These are phyloP conservation scores for Candolleomyces efflorescens DNA, from an alignment of 768 basidiomycete species.

Conservation along the genomic window DNA sequence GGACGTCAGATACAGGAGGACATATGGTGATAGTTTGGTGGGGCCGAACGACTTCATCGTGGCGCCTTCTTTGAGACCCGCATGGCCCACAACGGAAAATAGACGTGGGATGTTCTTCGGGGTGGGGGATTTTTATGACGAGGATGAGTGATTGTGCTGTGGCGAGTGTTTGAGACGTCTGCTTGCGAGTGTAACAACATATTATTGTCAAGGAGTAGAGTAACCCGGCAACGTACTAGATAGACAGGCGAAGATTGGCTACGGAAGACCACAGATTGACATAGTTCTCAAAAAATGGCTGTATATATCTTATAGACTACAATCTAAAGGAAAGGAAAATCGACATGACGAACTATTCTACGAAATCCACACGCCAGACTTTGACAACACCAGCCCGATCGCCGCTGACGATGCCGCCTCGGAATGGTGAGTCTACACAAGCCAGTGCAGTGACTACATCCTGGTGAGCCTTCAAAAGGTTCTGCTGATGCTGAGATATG, in stretches of 20 bases:
- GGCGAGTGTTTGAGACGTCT: no score
- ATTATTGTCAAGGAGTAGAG: no score
- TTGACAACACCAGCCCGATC: conserved; percentile 89
- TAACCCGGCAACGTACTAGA: no score
- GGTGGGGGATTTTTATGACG: background rate
- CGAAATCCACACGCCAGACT: conserved; percentile 72
- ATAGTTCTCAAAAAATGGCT: no score
- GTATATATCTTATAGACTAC: no score
- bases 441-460: conserved; percentile 85
- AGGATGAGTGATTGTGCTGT: background rate
- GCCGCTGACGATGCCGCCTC: conserved; percentile 88
- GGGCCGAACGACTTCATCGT: background rate
- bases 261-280: no score
- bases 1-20: background rate
- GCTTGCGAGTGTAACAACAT: no score
- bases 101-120: background rate
- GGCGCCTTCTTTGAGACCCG: background rate
- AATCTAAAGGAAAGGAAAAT: no score
- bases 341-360: background rate
- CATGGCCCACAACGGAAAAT: background rate
- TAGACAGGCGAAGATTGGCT: no score
- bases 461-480: conserved; percentile 81
- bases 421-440: conserved; percentile 89
- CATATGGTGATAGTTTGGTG: background rate
- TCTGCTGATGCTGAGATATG: conserved; percentile 80